These are phyloP conservation scores for Corynespora cassiicola DNA, from an alignment of 2,329 filamentous ascomycete genomes.

Conservation along the genomic window DNA sequence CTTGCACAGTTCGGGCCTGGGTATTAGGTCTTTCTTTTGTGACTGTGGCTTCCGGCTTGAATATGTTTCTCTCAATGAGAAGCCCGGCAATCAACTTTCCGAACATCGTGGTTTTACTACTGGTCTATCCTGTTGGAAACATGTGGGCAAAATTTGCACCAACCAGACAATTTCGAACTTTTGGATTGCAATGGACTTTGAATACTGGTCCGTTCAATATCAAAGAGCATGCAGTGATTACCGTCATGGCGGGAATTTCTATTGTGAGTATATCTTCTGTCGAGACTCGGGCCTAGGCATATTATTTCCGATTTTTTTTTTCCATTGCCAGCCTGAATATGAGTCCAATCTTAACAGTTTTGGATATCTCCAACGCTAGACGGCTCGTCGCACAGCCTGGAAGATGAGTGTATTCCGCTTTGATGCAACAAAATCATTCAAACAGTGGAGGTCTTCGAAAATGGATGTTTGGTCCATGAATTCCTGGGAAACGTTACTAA, in stretches of 20 bases:
- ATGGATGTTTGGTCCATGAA: conserved; percentile 24
- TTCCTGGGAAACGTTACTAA: too few species aligned
- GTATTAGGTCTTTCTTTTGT: conserved; percentile 54
- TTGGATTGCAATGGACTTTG: conserved; percentile 63
- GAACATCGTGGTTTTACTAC: conserved; percentile 66
- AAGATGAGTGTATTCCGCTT: too few species aligned
- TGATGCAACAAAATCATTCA: too few species aligned
- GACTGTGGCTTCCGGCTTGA: conserved; percentile 54
- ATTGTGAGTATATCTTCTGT: too few species aligned
- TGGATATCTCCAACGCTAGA: too few species aligned
- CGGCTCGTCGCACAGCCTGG: too few species aligned
- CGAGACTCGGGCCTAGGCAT: too few species aligned
- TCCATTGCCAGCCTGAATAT: too few species aligned
- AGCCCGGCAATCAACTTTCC: conserved; percentile 67
- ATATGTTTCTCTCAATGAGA: conserved; percentile 69
- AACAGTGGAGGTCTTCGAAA: too few species aligned
- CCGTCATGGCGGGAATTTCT: conserved; percentile 67
- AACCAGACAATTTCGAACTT: conserved; percentile 55
- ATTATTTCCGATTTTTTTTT: conserved; percentile 17
- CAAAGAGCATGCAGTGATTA: conserved; percentile 72
- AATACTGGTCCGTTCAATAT: conserved; percentile 74
- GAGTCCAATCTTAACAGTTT: too few species aligned
- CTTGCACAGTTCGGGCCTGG: conserved; percentile 55
- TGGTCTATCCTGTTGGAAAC: conserved; percentile 69
- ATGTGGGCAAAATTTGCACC: conserved; percentile 66